A percentile compares a stretch with the other conserved stretches of the same genome.
phyloP scores from a whole-genome alignment of 202 grass and related monocot genomes.

The Zizania palustris region DNA sequence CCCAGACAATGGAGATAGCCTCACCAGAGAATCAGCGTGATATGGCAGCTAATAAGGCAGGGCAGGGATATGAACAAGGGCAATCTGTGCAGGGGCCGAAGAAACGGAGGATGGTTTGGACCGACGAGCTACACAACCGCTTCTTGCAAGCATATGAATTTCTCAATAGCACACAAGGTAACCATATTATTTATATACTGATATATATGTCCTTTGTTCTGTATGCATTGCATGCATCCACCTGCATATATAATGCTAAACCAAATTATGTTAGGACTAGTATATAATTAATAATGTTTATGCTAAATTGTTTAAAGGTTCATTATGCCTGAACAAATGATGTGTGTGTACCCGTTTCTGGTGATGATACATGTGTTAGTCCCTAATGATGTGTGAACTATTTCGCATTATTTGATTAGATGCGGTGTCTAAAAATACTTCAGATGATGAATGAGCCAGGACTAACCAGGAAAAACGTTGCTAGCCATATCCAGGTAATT shows the following conservation, averaged over 20 bases:
- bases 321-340: too few relatives aligned
- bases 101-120: not conserved
- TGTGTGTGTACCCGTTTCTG: too few relatives aligned
- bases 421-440: not conserved
- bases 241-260: too few relatives aligned
- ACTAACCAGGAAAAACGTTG: not conserved
- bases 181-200: not conserved
- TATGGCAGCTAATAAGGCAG: not conserved
- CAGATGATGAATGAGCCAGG: not conserved
- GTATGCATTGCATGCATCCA: too few relatives aligned
- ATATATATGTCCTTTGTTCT: too few relatives aligned
- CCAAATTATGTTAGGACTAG: too few relatives aligned
- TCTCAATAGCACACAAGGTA: not conserved
- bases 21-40: not conserved
- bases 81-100: not conserved
- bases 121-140: accelerated
- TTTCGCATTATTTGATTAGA: not conserved
- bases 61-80: not conserved
- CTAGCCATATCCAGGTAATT: not conserved
- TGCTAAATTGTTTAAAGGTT: too few relatives aligned
- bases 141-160: not conserved
- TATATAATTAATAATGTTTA: too few relatives aligned
- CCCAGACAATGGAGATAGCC: not conserved
- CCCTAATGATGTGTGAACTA: not conserved
- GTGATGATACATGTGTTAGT: not conserved